Evolutionary conservation across 2,329 filamentous ascomycete genomes (phyloP), one percentile per base, ranked within the genome.

Genomic region (Truncatella angustata): DNA sequence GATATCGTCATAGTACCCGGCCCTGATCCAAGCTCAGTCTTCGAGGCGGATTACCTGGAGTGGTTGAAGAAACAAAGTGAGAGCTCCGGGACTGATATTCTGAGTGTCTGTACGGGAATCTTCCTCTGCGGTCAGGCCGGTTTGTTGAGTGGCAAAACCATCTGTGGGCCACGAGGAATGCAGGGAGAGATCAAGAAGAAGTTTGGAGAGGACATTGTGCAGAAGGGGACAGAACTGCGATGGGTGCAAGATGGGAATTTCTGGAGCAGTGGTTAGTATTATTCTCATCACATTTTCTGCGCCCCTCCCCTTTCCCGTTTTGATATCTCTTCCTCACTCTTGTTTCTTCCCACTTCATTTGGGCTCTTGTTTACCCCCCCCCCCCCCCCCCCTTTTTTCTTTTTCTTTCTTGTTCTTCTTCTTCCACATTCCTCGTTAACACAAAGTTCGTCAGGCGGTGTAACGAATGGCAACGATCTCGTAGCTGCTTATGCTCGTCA

Each of bases 391-490:
- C n/a, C n/a, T n/a, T n/a, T n/a, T n/a, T n/a, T n/a, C n/a, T n/a
- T n/a, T n/a, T n/a, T n/a, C n/a, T n/a, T n/a, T n/a, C n/a, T n/a
- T n/a, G n/a, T n/a, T n/a, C n/a, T n/a, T n/a, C n/a, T n/a, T n/a
- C n/a, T n/a, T n/a, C n/a, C n/a, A n/a, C n/a, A n/a, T n/a, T n/a
- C n/a, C n/a, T n/a, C n/a, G n/a, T n/a, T n/a, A n/a, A n/a, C 32
- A 9, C 11, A 21, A 5, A 40, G 37, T 5, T 40, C n/a, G 49
- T 11, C 35, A 79, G 76, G 77, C n/a, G 77, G 76, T 47, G 66
- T 82, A 49, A 82, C 79, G 11, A 81, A 81, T 54, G 78, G 78
- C 28, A 81, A 81, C 57, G 80, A 82, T 52, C 69, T 82, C 49
- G 73, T 81, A 40, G 74, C 75, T 16, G 78, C 77, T 2, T 82